phyloP scores from a whole-genome alignment of 805 yeast genomes.

The Candida oleophila region DNA sequence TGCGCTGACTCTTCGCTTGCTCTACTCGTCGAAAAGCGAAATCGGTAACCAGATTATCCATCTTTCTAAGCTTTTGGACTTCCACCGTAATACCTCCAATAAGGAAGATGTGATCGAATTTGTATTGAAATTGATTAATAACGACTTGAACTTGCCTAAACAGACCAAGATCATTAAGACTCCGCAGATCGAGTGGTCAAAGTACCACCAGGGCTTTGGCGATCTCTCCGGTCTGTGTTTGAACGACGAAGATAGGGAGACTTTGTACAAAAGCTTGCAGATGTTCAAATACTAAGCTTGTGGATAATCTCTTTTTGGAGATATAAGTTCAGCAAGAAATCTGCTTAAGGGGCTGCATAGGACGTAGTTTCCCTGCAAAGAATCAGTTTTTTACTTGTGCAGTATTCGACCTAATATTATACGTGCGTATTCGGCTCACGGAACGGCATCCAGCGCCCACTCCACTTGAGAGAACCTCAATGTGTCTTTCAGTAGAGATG shows the following conservation, averaged over 20 bases:
- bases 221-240: constrained; percentile 18
- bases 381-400: no score
- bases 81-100: constrained; percentile 11
- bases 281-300: constrained; percentile 16
- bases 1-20: constrained; percentile 29
- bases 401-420: no score
- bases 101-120: constrained; percentile 29
- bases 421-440: no score
- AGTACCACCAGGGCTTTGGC: constrained; percentile 30
- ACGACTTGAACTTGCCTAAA: constrained; percentile 33
- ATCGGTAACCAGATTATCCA: constrained; percentile 30
- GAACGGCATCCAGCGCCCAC: no score
- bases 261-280: constrained; percentile 24
- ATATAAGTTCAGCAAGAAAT: no score
- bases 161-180: constrained; percentile 31
- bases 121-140: constrained; percentile 31
- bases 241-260: constrained; percentile 10
- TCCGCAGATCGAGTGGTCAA: constrained; percentile 38
- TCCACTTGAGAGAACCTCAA: no score
- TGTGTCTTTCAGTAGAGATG: no score
- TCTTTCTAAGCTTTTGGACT: constrained; percentile 27
- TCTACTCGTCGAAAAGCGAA: constrained; percentile 18
- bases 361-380: no score
- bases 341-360: no score
- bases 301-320: no score